Evolutionary conservation across 495 filamentous ascomycete species (phyloP), one percentile per base, ranked within the genome.

Genomic region (Venustampulla echinocandica): DNA sequence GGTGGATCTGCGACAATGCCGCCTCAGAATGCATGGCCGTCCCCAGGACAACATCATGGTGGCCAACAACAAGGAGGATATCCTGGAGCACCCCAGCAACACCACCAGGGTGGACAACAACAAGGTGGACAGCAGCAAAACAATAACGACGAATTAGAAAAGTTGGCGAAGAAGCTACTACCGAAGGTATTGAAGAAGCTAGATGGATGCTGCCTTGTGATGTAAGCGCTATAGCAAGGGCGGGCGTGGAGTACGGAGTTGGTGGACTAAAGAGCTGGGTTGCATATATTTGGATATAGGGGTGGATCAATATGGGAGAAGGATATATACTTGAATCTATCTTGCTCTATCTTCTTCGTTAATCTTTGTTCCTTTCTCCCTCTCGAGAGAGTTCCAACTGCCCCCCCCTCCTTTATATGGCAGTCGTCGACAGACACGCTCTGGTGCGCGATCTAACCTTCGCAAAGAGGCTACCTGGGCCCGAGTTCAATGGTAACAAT

Each of bases 151-250:
- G 74, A 82, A 55, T 50, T 85, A 23, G 83, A 81, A 63, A 60
- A 80, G 61, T 50, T 79, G 47, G 77, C 80, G 36, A 76, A 77
- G 61, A 79, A 79, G 51, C 46, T 82, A 14, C 54, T 86, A 52
- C 73, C 70, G 47, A 83, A 83, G 65, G 62, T 87, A 41, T 61
- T 69, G 21, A 55, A 51, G 42, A 76, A 75, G 60, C 80, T 58
- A 42, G 52, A 71, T 61, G 75, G 73, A 46, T 84, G 87, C 61
- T 93, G 87, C 69, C 64, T 79, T 14, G 77, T 93, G 49, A 90
- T 90, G 86, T 93, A 69, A 41, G 22, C 27, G 43, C n/a, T 30
- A n/a, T 30, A 30, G 7, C 7, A 7, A n/a, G 27, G n/a, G 27
- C 7, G 7, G n/a, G 27, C 7, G 7, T 7, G 7, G 27, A n/a